Evolutionary conservation across 2,329 filamentous ascomycete species (phyloP), one percentile per base, ranked within the genome.

Genomic region (Chalaropsis ovoidea): DNA sequence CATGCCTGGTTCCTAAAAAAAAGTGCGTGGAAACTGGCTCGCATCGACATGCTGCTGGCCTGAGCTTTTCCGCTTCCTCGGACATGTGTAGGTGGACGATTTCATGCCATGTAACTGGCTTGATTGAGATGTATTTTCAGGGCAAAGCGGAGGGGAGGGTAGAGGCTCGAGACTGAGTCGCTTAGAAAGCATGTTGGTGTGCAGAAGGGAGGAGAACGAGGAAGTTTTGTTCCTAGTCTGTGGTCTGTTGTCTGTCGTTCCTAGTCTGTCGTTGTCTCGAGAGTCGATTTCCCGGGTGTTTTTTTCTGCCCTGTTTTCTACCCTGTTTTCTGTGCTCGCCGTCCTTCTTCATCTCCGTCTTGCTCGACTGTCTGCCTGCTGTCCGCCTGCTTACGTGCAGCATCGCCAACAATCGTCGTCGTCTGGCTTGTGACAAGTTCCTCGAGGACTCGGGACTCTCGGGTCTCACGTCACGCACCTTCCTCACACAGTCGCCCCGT

Each of bases 11-110:
- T 61, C 17, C 27, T 35, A 52, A 52, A 52, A 52, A 52, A 52
- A 52, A 52, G 47, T 52, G 22, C 22, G 22, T 52, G 11, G 22
- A 52, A 52, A 52, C 17, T 13, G 4, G 5, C 6, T 24, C 47
- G 47, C 47, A 52, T 52, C 47, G 47, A 52, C 47, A n/a, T 24
- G 47, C 24, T 13, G 47, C 47, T 52, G 47, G 22, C 47, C 47
- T 52, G 47, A 52, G 47, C 47, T 11, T 11, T 11, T 27, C 47
- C 19, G 24, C 47, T 52, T 24, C 19, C 4, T 52, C 24, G 47
- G 47, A 15, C 47, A 24, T 11, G 47, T 52, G 3, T 52, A 24
- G 47, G 15, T 52, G 27, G 47, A 13, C 47, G 24, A 52, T 52
- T 49, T 52, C 19, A 52, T 52, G 47, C 47, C 11, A 2, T 24